A percentile compares a stretch with the other conserved stretches of the same genome.
These are phyloP conservation scores for Coniochaeta sp. DNA, from an alignment of 2,329 filamentous ascomycete genomes.

Conservation along the genomic window DNA sequence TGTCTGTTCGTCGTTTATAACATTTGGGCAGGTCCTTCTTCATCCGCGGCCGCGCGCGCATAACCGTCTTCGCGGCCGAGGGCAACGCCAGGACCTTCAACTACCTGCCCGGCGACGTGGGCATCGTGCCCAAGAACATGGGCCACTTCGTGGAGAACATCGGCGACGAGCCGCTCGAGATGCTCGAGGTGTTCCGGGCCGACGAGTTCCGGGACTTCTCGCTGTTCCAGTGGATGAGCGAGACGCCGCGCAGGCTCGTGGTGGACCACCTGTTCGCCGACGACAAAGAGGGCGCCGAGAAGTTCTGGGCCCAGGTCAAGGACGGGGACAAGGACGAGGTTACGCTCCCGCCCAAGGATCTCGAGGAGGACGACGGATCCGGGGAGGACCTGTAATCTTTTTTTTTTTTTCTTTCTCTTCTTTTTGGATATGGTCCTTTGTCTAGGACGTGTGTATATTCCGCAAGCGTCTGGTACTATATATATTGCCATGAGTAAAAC, in stretches of 20 bases:
- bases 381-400: neutral
- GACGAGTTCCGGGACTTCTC: slow-evolving; percentile 68
- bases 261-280: slow-evolving; percentile 59
- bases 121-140: slow-evolving; percentile 70
- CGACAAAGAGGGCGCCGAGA: slow-evolving; percentile 51
- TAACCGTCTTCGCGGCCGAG: slow-evolving; percentile 67
- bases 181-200: slow-evolving; percentile 68
- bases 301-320: slow-evolving; percentile 56
- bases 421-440: neutral
- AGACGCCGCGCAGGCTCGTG: slow-evolving; percentile 60
- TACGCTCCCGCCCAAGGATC: slow-evolving; percentile 1
- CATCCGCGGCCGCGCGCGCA: slow-evolving; percentile 61
- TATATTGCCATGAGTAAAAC: neutral
- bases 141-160: slow-evolving; percentile 80
- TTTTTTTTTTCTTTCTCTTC: too few species aligned
- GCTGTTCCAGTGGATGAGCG: slow-evolving; percentile 68
- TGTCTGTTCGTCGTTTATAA: too few species aligned
- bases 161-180: slow-evolving; percentile 66
- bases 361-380: neutral
- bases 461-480: neutral
- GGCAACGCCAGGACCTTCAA: slow-evolving; percentile 68
- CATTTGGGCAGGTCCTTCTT: slow-evolving; percentile 60
- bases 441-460: neutral
- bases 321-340: slow-evolving; percentile 48
- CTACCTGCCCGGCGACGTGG: slow-evolving; percentile 68